Evolutionary conservation across 148 eudicot genomes (phyloP).

Genomic region (Rhododendron ferrugineum): DNA sequence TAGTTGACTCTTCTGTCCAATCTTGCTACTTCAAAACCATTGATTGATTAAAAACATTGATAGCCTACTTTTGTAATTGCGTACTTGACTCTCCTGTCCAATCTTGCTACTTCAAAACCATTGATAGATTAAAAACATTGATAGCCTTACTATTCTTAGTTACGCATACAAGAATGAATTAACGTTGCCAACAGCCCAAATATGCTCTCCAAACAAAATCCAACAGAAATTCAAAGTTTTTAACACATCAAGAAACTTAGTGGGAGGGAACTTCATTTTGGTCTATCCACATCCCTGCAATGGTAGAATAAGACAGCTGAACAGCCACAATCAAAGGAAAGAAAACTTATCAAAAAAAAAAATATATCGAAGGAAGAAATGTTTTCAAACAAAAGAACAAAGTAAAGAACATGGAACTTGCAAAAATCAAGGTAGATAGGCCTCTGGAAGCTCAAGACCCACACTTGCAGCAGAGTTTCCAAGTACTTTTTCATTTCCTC

Average conservation of each 20-base stretch:
- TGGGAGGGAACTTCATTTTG: not conserved
- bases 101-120: no score
- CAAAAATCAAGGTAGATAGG: slow-evolving; percentile 49
- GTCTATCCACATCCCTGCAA: not conserved
- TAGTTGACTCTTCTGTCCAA: no score
- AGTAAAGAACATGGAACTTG: not conserved
- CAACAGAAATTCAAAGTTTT: not conserved
- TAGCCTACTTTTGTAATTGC: no score
- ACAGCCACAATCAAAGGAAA: not conserved
- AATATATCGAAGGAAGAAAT: no score
- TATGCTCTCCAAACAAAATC: not conserved
- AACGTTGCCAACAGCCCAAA: not conserved
- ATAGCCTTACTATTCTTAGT: no score
- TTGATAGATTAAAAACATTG: no score
- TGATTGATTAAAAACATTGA: no score
- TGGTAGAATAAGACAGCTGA: not conserved
- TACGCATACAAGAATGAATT: not conserved
- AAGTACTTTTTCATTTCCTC: slow-evolving; percentile 70
- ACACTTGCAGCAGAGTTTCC: slow-evolving; percentile 90
- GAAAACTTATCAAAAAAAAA: no score
- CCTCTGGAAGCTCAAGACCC: slow-evolving; percentile 85
- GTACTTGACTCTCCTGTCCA: no score
- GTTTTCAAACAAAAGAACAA: not conserved
- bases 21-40: no score
- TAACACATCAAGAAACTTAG: not conserved